Evolutionary conservation across 148 eudicot genomes (phyloP).

Genomic region (Camellia japonica): DNA sequence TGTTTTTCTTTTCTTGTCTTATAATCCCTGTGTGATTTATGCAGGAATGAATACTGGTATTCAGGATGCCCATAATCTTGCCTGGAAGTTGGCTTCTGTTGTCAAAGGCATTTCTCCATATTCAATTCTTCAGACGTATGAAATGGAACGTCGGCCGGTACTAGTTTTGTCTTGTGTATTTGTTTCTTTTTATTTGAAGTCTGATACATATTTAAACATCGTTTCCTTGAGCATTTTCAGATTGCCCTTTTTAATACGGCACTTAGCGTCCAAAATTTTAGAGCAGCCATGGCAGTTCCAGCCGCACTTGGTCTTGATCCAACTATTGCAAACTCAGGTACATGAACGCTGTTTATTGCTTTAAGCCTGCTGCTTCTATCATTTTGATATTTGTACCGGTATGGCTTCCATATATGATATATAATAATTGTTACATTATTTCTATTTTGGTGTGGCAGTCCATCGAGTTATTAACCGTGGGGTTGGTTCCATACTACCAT

Average conservation of each 20-base stretch:
- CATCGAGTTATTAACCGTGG: constrained; percentile 64
- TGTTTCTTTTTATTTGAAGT: neutral
- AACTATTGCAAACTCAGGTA: constrained; percentile 77
- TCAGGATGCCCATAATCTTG: constrained; percentile 97
- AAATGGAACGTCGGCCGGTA: constrained; percentile 88
- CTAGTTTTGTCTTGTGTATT: constrained; percentile 11
- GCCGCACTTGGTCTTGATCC: constrained; percentile 98
- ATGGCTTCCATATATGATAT: neutral
- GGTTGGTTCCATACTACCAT: constrained; percentile 67
- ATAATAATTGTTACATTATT: neutral
- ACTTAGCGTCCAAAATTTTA: constrained; percentile 84
- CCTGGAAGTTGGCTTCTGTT: constrained; percentile 88
- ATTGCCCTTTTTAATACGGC: constrained; percentile 77
- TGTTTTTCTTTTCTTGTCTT: neutral
- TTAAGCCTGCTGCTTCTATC: neutral
- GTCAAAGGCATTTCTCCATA: constrained; percentile 63
- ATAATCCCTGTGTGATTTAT: constrained; percentile 10
- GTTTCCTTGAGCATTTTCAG: constrained; percentile 39
- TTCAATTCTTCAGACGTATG: constrained; percentile 70
- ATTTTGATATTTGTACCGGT: neutral
- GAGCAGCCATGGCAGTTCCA: constrained; percentile 96
- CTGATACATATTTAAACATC: neutral
- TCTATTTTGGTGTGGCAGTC: constrained; percentile 44
- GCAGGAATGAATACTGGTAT: constrained; percentile 98
- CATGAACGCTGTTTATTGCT: neutral